Evolutionary conservation across 202 grass and related monocot genomes (phyloP), one percentile per base, ranked within the genome.

Genomic region (Panicum virgatum): DNA sequence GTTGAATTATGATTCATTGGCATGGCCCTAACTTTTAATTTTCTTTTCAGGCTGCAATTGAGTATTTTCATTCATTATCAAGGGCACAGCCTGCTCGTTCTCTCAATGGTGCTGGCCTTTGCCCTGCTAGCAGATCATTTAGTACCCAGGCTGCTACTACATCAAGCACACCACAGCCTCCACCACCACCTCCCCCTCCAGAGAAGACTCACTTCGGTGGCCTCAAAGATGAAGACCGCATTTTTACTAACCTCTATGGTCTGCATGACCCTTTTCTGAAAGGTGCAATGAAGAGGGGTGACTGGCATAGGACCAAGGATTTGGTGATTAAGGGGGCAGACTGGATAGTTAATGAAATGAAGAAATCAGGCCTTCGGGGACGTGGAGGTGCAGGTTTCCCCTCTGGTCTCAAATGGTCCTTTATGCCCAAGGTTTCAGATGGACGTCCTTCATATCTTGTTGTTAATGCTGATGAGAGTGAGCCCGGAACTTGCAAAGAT

Each of bases 391-490:
- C 95, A 53, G 95, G 95, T 51, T 98, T 98, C 53, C 92, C 95
- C 58, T 98, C 95, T 30, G 95, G 95, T 29, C 88, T 98, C 48
- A 98, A 98, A 87, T 98, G 95, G 90, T 98, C 95, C 37, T 98
- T 98, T 80, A 98, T 98, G 95, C 95, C 95, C 20, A 98, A 98
- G 87, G 90, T 94, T 34, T 98, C 95, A 73, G 95, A 98, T 84
- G 92, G 92, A 2, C 92, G 92, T 13, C 95, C 95, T 62, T 98
- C 95, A 6, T 98, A 98, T 82, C 92, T 98, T 83, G 95, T 98
- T 61, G 95, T 98, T 80, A 98, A 98, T 86, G 95, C 95, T 88
- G 95, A 98, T 93, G 95, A 98, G 88, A 94, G 92, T 86, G 90
- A 97, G 54, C 95, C 95, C 82, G 95, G 95, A 72, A 97, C 95